Conservation (phyloP, 164 flowering plant genomes). For the Stephania cephalantha region DNA sequence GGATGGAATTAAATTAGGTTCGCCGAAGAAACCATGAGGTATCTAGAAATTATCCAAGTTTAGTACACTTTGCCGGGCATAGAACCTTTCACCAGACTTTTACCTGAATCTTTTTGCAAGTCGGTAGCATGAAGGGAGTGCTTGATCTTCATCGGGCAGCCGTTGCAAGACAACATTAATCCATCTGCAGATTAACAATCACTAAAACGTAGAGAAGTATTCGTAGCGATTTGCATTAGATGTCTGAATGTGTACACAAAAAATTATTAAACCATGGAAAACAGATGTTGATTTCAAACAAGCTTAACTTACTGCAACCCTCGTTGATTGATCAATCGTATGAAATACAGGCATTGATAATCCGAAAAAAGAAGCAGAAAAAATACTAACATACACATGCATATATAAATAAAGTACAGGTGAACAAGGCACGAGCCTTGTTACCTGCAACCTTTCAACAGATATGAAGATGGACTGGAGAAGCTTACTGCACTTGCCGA, state of each 20-base stretch:
- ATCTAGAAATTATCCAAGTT: not conserved
- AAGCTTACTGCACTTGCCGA: constrained; percentile 18
- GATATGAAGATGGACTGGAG: constrained; percentile 66
- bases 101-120: too few relatives aligned
- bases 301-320: constrained; percentile 4
- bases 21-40: too few relatives aligned
- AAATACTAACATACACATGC: constrained; percentile 1
- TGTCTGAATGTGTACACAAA: not conserved
- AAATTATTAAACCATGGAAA: not conserved
- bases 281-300: not conserved
- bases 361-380: constrained; percentile 2
- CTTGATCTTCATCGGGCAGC: not conserved
- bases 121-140: not conserved
- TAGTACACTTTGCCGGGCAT: not conserved
- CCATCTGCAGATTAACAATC: not conserved
- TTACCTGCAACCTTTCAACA: constrained; percentile 76
- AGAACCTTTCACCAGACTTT: not conserved
- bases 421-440: constrained; percentile 7
- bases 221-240: not conserved
- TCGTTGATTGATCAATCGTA: constrained; percentile 4
- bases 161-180: not conserved
- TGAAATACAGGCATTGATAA: constrained; percentile 5
- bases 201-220: not conserved
- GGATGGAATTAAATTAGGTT: too few relatives aligned
- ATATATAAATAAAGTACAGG: constrained; percentile 6